Conservation (phyloP, 768 basidiomycete genomes). For the Asterophora lycoperdoides region DNA sequence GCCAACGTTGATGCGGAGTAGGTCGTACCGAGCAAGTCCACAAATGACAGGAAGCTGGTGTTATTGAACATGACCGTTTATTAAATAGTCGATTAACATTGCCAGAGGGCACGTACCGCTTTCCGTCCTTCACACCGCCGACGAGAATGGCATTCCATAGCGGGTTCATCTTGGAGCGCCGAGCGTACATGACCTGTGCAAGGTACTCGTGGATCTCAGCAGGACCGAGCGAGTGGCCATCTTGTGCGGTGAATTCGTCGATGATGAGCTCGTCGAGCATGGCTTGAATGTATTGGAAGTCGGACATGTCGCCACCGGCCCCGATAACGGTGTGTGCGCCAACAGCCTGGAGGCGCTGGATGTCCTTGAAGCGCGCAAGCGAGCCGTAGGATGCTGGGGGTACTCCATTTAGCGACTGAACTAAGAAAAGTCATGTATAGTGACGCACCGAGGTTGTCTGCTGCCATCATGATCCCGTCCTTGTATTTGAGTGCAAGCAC, state of each 20-base stretch:
- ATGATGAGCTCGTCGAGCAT: conserved; percentile 73
- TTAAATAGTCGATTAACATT: not conserved
- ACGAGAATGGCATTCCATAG: conserved; percentile 94
- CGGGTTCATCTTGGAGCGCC: conserved; percentile 86
- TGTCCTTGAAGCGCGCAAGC: conserved; percentile 92
- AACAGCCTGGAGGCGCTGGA: conserved; percentile 82
- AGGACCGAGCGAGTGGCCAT: conserved; percentile 82
- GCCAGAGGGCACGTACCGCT: conserved; percentile 47
- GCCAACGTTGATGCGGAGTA: conserved; percentile 91
- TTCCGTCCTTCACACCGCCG: conserved; percentile 84
- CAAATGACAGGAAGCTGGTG: conserved; percentile 83
- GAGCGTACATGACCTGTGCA: conserved; percentile 83
- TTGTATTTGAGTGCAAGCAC: conserved; percentile 94
- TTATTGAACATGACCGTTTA: not conserved
- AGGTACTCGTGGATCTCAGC: conserved; percentile 92
- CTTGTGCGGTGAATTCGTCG: conserved; percentile 76
- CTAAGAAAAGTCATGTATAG: not conserved
- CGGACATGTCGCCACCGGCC: conserved; percentile 94
- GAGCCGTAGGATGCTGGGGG: conserved; percentile 89
- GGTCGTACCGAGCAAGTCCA: conserved; percentile 95
- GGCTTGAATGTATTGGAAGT: conserved; percentile 90
- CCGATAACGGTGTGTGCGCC: conserved; percentile 85
- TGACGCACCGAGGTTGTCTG: conserved; percentile 86
- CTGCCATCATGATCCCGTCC: conserved; percentile 97
- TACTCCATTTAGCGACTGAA: not conserved